Conservation (phyloP, 176 grass and related monocot species). For the Eragrostis curvula region DNA sequence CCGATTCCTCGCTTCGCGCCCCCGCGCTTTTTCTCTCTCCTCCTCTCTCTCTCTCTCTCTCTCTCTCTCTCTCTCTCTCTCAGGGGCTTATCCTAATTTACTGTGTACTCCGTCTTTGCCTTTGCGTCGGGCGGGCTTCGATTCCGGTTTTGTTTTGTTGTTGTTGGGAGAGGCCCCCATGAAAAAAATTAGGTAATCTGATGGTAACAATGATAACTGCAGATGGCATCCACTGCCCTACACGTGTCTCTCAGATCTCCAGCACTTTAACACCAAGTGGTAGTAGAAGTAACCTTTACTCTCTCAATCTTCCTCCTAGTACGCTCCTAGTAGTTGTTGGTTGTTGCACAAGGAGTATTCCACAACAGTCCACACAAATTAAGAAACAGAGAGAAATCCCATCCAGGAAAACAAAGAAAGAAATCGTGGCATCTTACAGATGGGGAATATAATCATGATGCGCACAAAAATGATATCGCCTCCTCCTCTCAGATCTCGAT, state of each 20-base stretch:
- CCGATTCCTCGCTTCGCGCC: constrained; percentile 29
- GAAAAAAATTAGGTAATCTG: background rate
- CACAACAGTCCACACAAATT: background rate
- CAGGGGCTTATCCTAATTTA: background rate
- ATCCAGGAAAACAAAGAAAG: background rate
- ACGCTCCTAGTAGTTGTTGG: background rate
- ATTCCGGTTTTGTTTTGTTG: background rate
- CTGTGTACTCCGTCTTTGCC: background rate
- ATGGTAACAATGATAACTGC: constrained; percentile 17
- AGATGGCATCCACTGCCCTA: background rate
- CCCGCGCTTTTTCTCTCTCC: constrained; percentile 53
- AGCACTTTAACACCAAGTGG: no score
- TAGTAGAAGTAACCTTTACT: background rate
- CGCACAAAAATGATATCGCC: background rate
- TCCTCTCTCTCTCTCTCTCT: background rate
- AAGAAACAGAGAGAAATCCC: background rate
- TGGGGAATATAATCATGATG: constrained; percentile 16
- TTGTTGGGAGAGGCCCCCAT: background rate
- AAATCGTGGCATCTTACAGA: background rate
- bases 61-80: constrained; percentile 2
- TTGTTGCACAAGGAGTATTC: background rate
- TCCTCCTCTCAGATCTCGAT: background rate
- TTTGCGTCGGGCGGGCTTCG: background rate
- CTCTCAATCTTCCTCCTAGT: background rate
- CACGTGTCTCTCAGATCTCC: constrained; percentile 37